These are phyloP conservation scores for Rhododendron molle DNA, from an alignment of 148 eudicot genomes.

Conservation along the genomic window DNA sequence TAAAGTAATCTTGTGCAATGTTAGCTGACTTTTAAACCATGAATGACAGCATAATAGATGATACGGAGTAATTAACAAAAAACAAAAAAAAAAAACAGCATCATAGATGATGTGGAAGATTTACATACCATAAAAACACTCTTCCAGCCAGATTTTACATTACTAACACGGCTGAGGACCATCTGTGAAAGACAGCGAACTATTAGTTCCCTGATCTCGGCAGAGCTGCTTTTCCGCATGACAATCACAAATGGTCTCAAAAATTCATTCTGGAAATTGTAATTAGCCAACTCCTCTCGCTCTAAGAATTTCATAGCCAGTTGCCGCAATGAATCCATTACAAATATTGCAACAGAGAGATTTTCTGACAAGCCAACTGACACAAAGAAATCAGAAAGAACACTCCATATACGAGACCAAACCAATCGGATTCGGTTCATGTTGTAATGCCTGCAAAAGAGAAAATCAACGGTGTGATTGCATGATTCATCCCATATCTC, in stretches of 20 bases:
- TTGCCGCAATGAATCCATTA: slow-evolving; percentile 98
- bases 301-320: slow-evolving; percentile 98
- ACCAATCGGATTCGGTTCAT: slow-evolving; percentile 97
- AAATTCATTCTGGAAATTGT: slow-evolving; percentile 98
- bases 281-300: slow-evolving; percentile 97
- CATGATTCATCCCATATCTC: background rate
- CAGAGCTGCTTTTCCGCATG: slow-evolving; percentile 85
- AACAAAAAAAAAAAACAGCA: background rate
- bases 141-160: slow-evolving; percentile 99
- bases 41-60: background rate
- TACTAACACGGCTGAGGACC: slow-evolving; percentile 91
- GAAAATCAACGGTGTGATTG: slow-evolving; percentile 18
- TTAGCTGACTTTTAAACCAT: background rate
- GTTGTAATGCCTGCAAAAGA: slow-evolving; percentile 90
- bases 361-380: slow-evolving; percentile 94
- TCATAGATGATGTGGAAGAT: background rate
- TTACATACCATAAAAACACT: slow-evolving; percentile 85
- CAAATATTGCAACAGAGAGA: slow-evolving; percentile 98
- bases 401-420: slow-evolving; percentile 99
- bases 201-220: slow-evolving; percentile 90
- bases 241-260: slow-evolving; percentile 93
- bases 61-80: too few species aligned
- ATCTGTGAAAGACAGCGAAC: slow-evolving; percentile 97
- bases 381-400: slow-evolving; percentile 96
- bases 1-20: background rate